phyloP scores from a whole-genome alignment of 1,139 yeast species.

The Tardiomyces blankii region DNA sequence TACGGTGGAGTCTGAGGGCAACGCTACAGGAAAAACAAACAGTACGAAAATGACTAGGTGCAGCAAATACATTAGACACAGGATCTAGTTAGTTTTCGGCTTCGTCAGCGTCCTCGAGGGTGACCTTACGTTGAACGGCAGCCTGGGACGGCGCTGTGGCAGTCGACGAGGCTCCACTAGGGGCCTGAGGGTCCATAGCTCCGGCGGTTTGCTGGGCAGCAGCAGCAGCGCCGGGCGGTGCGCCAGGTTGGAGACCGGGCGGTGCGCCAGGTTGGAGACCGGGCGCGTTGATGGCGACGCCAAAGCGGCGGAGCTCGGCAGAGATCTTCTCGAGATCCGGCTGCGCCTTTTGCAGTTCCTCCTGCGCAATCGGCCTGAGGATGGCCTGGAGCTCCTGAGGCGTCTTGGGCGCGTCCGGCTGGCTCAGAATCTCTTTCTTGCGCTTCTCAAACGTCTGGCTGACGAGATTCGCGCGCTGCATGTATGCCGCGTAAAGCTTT shows the following conservation, averaged over 20 bases:
- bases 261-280: too few species aligned
- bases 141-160: not conserved
- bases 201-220: too few species aligned
- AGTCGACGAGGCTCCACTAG: not conserved
- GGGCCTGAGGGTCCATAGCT: too few species aligned
- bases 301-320: too few species aligned
- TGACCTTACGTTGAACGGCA: not conserved
- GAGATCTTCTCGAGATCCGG: conserved; percentile 3
- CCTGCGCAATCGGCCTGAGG: conserved; percentile 6
- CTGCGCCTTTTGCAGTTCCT: conserved; percentile 8
- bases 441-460: conserved; percentile 6
- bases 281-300: too few species aligned
- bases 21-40: too few species aligned
- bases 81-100: not conserved
- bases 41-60: too few species aligned
- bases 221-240: too few species aligned
- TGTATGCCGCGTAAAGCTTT: not conserved
- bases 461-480: conserved; percentile 7
- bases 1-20: too few species aligned
- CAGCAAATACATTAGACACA: not conserved
- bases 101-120: not conserved
- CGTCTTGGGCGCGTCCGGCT: conserved; percentile 6
- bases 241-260: too few species aligned
- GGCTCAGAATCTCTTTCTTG: conserved; percentile 3
- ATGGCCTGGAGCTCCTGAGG: conserved; percentile 5